Percentiles rank a stretch among this genome's conserved stretches.
Conservation (phyloP, 768 basidiomycete genomes). For the Suillus spraguei region DNA sequence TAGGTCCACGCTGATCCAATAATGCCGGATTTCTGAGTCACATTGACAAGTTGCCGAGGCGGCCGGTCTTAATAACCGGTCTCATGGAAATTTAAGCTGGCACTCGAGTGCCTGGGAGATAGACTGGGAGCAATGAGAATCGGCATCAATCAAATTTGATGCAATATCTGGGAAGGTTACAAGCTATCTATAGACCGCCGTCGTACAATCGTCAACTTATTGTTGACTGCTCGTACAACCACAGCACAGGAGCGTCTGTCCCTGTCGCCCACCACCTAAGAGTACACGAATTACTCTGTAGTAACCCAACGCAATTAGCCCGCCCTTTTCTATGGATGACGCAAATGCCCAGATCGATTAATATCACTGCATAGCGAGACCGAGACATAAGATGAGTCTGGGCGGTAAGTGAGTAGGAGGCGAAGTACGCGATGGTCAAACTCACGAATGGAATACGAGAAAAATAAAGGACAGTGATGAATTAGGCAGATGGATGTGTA, state of each 20-base stretch:
- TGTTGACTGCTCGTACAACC: background rate
- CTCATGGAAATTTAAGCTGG: background rate
- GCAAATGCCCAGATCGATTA: background rate
- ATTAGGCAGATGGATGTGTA: background rate
- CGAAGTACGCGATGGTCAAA: too few species aligned
- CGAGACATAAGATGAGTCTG: background rate
- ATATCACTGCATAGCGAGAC: background rate
- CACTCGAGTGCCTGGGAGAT: background rate
- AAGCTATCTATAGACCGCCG: background rate
- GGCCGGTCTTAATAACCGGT: too few species aligned
- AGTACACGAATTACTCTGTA: slow-evolving; percentile 4
- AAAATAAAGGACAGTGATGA: background rate
- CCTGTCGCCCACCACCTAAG: background rate
- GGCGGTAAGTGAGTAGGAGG: background rate
- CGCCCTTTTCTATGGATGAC: background rate
- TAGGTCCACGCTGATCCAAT: too few species aligned
- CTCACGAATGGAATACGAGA: background rate
- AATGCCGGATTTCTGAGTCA: background rate
- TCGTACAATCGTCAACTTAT: background rate
- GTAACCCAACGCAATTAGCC: slow-evolving; percentile 1
- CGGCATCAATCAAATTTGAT: background rate
- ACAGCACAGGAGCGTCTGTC: background rate
- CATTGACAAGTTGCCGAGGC: too few species aligned
- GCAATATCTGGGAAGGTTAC: slow-evolving; percentile 2
- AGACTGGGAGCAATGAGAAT: background rate